Evolutionary conservation across 2,329 filamentous ascomycete species (phyloP).

Genomic region (Alternaria triticina): DNA sequence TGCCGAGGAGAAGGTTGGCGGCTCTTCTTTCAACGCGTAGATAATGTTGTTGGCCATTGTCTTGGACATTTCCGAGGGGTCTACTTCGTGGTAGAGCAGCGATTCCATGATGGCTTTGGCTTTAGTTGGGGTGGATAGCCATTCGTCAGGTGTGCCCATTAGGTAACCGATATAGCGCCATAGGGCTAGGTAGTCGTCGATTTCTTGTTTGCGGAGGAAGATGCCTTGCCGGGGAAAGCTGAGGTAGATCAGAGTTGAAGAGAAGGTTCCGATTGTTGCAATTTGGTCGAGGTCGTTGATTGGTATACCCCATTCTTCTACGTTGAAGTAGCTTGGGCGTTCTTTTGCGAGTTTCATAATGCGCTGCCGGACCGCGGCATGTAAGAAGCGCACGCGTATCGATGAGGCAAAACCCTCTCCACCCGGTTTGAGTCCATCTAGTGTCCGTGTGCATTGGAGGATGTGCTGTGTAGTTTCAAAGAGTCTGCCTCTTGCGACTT

Average conservation of each 20-base stretch:
- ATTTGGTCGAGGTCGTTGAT: slow-evolving; percentile 80
- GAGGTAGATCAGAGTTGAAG: slow-evolving; percentile 69
- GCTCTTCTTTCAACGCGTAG: slow-evolving; percentile 67
- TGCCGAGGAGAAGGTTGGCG: slow-evolving; percentile 69
- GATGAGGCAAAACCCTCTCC: slow-evolving; percentile 70
- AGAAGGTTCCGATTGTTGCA: slow-evolving; percentile 75
- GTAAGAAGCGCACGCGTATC: slow-evolving; percentile 71
- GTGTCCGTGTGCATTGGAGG: slow-evolving; percentile 70
- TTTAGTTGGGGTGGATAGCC: slow-evolving; percentile 62
- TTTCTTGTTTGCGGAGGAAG: slow-evolving; percentile 66
- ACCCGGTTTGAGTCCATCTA: slow-evolving; percentile 70
- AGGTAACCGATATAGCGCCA: slow-evolving; percentile 78
- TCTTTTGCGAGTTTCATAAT: slow-evolving; percentile 66
- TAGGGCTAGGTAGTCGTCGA: slow-evolving; percentile 72
- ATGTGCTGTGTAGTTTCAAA: slow-evolving; percentile 79
- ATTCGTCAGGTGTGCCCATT: slow-evolving; percentile 69
- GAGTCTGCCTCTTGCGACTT: slow-evolving; percentile 69
- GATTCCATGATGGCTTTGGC: slow-evolving; percentile 72
- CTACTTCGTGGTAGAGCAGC: slow-evolving; percentile 69
- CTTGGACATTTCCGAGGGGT: slow-evolving; percentile 67
- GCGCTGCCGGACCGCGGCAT: slow-evolving; percentile 69
- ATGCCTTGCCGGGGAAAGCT: slow-evolving; percentile 77
- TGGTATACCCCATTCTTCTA: slow-evolving; percentile 66
- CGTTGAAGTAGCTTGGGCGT: slow-evolving; percentile 67
- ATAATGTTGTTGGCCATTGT: slow-evolving; percentile 79